phyloP scores from a whole-genome alignment of 257 asterid genomes.

The Rubia yunnanensis region DNA sequence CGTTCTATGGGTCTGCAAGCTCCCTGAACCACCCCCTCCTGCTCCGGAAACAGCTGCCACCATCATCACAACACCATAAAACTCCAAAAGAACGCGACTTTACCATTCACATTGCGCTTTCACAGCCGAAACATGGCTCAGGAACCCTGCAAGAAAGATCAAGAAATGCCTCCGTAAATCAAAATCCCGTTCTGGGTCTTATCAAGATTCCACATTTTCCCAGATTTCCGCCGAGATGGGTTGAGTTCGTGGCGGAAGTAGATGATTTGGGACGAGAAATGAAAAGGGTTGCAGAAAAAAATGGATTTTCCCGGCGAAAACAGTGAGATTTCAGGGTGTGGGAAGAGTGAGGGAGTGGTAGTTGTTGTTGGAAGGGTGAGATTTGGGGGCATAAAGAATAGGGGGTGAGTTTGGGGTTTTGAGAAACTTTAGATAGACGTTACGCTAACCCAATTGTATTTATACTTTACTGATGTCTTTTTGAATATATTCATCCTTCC shows the following conservation, averaged over 20 bases:
- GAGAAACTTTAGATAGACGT: slow-evolving; percentile 49
- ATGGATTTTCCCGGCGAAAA: slow-evolving; percentile 28
- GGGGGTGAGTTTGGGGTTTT: slow-evolving; percentile 43
- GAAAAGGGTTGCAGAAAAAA: slow-evolving; percentile 5
- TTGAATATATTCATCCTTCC: slow-evolving; percentile 5
- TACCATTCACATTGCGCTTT: slow-evolving; percentile 46
- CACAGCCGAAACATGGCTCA: slow-evolving; percentile 14
- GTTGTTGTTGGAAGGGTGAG: slow-evolving; percentile 16
- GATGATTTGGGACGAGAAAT: slow-evolving; percentile 18
- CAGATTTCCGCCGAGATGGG: slow-evolving; percentile 14
- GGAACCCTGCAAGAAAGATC: slow-evolving; percentile 40
- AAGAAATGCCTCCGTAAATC: slow-evolving; percentile 43
- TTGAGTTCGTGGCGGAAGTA: neutral
- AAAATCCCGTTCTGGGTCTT: slow-evolving; percentile 26
- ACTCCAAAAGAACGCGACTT: slow-evolving; percentile 22
- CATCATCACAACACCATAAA: slow-evolving; percentile 47
- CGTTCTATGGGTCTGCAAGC: slow-evolving; percentile 34
- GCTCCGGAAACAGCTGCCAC: slow-evolving; percentile 87
- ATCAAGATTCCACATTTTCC: slow-evolving; percentile 35
- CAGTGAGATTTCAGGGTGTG: slow-evolving; percentile 24
- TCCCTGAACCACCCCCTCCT: slow-evolving; percentile 69
- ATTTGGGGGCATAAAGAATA: slow-evolving; percentile 34
- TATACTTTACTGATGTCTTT: slow-evolving; percentile 26
- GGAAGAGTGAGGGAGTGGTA: slow-evolving; percentile 14
- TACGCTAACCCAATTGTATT: slow-evolving; percentile 34